These are phyloP conservation scores for Aspergillus sp. DNA, from an alignment of 2,329 filamentous ascomycete species.

Conservation along the genomic window DNA sequence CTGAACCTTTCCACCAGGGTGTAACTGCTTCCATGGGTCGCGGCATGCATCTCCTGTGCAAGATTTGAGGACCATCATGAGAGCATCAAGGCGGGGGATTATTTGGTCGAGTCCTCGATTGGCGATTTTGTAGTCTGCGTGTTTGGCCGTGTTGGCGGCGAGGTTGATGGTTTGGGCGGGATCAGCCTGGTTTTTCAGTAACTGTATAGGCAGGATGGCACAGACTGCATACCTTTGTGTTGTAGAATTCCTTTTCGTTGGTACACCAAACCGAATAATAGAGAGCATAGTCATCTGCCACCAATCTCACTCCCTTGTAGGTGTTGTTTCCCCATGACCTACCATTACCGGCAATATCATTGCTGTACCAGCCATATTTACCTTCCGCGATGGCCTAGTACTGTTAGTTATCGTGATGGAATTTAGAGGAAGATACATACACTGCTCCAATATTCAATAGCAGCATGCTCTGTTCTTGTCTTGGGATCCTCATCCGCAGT, in stretches of 20 bases:
- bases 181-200: too few relatives aligned
- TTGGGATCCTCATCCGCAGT: slow-evolving; percentile 21
- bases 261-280: slow-evolving; percentile 68
- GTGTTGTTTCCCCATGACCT: slow-evolving; percentile 46
- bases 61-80: slow-evolving; percentile 58
- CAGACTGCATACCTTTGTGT: slow-evolving; percentile 49
- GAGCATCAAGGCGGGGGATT: slow-evolving; percentile 50
- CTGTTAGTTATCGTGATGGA: not conserved
- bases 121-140: slow-evolving; percentile 11
- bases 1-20: slow-evolving; percentile 49
- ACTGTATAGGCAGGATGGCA: too few relatives aligned
- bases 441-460: slow-evolving; percentile 55
- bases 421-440: slow-evolving; percentile 11
- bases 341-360: slow-evolving; percentile 9
- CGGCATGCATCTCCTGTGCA: slow-evolving; percentile 53
- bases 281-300: slow-evolving; percentile 52
- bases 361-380: slow-evolving; percentile 21
- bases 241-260: slow-evolving; percentile 63
- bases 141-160: slow-evolving; percentile 15
- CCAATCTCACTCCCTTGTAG: slow-evolving; percentile 57
- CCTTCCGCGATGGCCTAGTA: slow-evolving; percentile 21
- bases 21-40: slow-evolving; percentile 54
- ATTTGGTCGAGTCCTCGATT: slow-evolving; percentile 31
- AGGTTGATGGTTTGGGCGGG: slow-evolving; percentile 50
- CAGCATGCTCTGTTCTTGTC: slow-evolving; percentile 49